Evolutionary conservation across 371 early-diverging fungal genomes (phyloP), one percentile per base, ranked within the genome.

Genomic region (Saksenaea oblongispora): DNA sequence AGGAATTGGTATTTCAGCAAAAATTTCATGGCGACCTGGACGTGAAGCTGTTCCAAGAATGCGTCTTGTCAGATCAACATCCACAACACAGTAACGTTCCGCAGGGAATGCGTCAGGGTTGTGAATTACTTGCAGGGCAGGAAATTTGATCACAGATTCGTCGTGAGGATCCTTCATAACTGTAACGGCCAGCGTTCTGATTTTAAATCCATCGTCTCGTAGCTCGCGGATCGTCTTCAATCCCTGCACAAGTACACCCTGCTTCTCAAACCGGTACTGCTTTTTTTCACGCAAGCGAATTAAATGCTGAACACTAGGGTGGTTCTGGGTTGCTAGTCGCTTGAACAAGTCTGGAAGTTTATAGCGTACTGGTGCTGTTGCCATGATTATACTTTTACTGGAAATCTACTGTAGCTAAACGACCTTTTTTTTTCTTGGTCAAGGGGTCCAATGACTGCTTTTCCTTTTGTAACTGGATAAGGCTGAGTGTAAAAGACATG

Each of bases 21-120:
- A 78, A 22, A 84, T 60, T 24, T 84, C 82, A 54, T 80, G 82
- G 8, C 61, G 57, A 9, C 64, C 70, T 0, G 84, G 84, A 27
- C 67, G 66, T n/a, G 84, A 76, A 0, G 76, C 72, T n/a, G 80
- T 84, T 9, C 84, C 80, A 15, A 84, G 67, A 35, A 79, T 76
- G 1, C 76, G 71, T 24, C 80, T 70, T 22, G 78, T 71, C 34
- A 81, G 42, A 61, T 84, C 71, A 14, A 84, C 73, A 56, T 77
- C 75, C 1, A 69, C 59, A 5, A 74, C 42, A 41, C 69, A 81
- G 56, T 79, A 76, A 0, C 62, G 8, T 37, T 76, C 44, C 2
- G 84, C 78, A 26, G 71, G 71, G 37, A 79, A 75, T 17, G 58
- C 54, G 5, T 73, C 67, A 0, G 77, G 78, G 17, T 78, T 59